These are phyloP conservation scores for Lasiosphaeris hirsuta DNA, from an alignment of 495 filamentous ascomycete species.

Conservation along the genomic window DNA sequence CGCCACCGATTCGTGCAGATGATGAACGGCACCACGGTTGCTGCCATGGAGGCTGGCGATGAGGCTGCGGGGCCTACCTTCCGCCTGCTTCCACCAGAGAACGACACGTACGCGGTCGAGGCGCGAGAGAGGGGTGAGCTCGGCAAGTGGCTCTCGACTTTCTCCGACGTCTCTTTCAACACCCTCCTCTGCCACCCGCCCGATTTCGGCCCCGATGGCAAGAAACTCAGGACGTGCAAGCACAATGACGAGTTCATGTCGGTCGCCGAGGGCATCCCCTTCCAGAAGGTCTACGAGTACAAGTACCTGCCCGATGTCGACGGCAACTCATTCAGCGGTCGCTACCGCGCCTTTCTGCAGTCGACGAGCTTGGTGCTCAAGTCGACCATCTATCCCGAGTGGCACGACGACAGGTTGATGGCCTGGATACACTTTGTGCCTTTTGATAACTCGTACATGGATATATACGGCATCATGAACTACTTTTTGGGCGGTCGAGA, in stretches of 20 bases:
- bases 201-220: slow-evolving; percentile 26
- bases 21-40: slow-evolving; percentile 60
- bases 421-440: slow-evolving; percentile 46
- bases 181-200: slow-evolving; percentile 36
- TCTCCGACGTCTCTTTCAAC: slow-evolving; percentile 40
- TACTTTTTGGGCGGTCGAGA: slow-evolving; percentile 66
- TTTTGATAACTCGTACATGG: slow-evolving; percentile 67
- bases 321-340: slow-evolving; percentile 53
- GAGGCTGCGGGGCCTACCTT: slow-evolving; percentile 34
- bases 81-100: slow-evolving; percentile 34
- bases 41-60: slow-evolving; percentile 33
- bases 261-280: background rate
- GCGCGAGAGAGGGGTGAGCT: slow-evolving; percentile 23
- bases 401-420: slow-evolving; percentile 53
- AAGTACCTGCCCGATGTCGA: slow-evolving; percentile 44
- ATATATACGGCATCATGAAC: slow-evolving; percentile 73
- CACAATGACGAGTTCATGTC: slow-evolving; percentile 7
- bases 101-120: slow-evolving; percentile 23
- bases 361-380: slow-evolving; percentile 44
- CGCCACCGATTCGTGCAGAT: slow-evolving; percentile 66
- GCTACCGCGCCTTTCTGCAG: slow-evolving; percentile 49
- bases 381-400: slow-evolving; percentile 50
- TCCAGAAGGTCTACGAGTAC: slow-evolving; percentile 12
- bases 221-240: slow-evolving; percentile 12
- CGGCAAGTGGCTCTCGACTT: slow-evolving; percentile 35